Conservation (phyloP, 2,329 filamentous ascomycete species). For the Capronia americana region DNA sequence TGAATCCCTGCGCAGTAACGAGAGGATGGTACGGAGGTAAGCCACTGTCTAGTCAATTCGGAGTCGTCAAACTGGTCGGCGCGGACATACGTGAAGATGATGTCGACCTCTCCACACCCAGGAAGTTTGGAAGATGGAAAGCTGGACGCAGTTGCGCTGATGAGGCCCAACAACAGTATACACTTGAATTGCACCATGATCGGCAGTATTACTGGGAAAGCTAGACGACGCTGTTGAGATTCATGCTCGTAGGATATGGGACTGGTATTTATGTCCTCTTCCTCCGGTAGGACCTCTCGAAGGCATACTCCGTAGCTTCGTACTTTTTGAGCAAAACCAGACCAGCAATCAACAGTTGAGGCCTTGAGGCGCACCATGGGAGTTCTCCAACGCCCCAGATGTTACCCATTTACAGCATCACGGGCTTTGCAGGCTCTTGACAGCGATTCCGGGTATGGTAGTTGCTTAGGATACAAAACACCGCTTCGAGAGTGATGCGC, state of each 20-base stretch:
- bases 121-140: slow-evolving; percentile 9
- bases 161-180: slow-evolving; percentile 12
- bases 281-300: not conserved
- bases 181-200: slow-evolving; percentile 23
- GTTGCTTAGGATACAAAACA: not conserved
- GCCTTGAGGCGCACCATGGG: not conserved
- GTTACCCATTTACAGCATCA: not conserved
- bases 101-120: slow-evolving; percentile 24
- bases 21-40: slow-evolving; percentile 29
- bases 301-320: not conserved
- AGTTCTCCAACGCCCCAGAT: not conserved
- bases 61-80: not conserved
- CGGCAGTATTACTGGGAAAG: not conserved
- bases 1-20: slow-evolving; percentile 25
- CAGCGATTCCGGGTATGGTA: not conserved
- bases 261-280: not conserved
- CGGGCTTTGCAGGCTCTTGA: not conserved
- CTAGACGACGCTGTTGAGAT: not conserved
- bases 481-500: not conserved
- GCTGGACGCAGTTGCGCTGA: not conserved
- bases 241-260: not conserved
- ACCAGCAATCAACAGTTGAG: not conserved
- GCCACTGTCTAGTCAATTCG: slow-evolving; percentile 15
- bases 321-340: not conserved
- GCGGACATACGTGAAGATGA: slow-evolving; percentile 26